Base-by-base conservation (phyloP, 306 rosid species). In the Alnus rubra region DNA sequence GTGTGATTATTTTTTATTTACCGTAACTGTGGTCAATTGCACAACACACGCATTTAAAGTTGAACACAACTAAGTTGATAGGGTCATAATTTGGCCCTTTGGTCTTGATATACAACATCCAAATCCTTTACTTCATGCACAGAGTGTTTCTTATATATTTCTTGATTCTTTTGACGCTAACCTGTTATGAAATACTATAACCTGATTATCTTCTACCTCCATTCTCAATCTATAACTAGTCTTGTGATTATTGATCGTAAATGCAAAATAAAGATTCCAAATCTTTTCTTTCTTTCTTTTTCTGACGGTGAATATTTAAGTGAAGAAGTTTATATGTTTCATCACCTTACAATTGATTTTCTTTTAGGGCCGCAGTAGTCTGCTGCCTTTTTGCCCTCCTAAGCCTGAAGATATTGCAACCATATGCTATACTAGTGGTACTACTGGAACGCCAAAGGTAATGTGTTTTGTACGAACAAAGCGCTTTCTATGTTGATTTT, bases 361-460 rank as follows among this genome's bases (percentile, higher is more conserved):
- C 76, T 82, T 85, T 73, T 82, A 95, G 99, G 99, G 99, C 72
- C 75, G 83, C 64, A 78, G 89, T 82, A 93, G 84, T 80, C 84
- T 81, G 74, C 94, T 85, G 80, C 98, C 93, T 63, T 95, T 95
- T 86, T 68, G 83, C 85, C 96, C 94, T 0, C 98, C 99, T 65
- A 91, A 90, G 64, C 92, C 98, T 54, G 90, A 87, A 74, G 99
- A 95, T 83, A 78, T 91, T 67, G 96, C 94, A 82, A 93, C 99
- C 72, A 84, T 95, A 81, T 95, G 99, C 88, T 95, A 95, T 82
- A 95, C 99, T 9, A 95, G 99, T 81, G 99, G 99, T 77, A 96
- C 99, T 78, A 96, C 99, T 79, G 99, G 99, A 81, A 93, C 97
- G 53, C 99, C 99, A 58, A 96, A 96, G 97, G 99, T 93, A 78